Evolutionary conservation across 106 monocot species (phyloP), one percentile per base, ranked within the genome.

Genomic region (Dioscorea alata): DNA sequence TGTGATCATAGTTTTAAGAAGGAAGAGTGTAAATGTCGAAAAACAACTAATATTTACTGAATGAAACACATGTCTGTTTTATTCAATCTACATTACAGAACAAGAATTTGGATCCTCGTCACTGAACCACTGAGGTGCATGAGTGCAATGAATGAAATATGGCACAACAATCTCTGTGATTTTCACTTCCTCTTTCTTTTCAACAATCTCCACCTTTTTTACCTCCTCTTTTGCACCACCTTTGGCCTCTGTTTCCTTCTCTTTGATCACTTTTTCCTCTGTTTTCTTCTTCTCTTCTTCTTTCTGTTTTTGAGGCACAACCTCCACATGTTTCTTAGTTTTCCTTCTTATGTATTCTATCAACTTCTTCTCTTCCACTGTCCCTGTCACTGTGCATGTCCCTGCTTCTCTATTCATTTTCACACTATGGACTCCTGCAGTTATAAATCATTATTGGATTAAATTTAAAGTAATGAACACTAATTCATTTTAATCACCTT

Each of bases 101-200:
- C 86, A 86, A 57, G 78, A 58, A 70, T 86, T 82, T 23, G 86
- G 81, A 48, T 86, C 64, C 34, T 86, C 86, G 75, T 86, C 82
- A 73, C 79, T 86, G 60, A 86, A 86, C 69, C 78, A 65, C 28
- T 86, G 67, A 13, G 81, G 86, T 22, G 71, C 75, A 75, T 82
- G 74, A 8, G 56, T 70, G 52, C 69, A 73, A 50, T 82, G 70
- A 14, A 81, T 64, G 77, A 77, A 73, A 70, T 75, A 81, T 25
- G 79, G 75, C 48, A 73, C 74, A 33, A 78, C 65, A 2, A 73
- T 52, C 4, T 54, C 75, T 28, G 69, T 69, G 17, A 12, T 54
- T 56, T 66, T 54, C 49, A 67, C 17, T 16, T 70, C 62, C 42
- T 77, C 66, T 22, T 59, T 31, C n/a, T 59, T 42, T 21, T 70